Evolutionary conservation across 2,329 filamentous ascomycete genomes (phyloP), one percentile per base, ranked within the genome.

Genomic region (Incumbomyces lentus): DNA sequence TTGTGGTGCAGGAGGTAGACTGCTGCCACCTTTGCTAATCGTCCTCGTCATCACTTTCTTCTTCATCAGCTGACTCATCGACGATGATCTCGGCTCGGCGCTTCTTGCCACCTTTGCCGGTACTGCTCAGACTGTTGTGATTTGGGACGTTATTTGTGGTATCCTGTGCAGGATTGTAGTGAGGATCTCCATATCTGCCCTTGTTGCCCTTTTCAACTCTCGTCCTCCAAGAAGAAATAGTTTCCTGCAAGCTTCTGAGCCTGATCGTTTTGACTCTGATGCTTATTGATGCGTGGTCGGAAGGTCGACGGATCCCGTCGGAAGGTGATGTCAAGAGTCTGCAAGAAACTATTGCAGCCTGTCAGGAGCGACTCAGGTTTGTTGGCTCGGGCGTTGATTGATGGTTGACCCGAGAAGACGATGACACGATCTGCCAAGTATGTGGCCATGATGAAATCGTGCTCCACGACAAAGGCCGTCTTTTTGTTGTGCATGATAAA

Each of bases 401-500:
- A 92, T 40, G 93, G 92, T 70, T 93, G 64, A 58, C 93, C 92
- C 62, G 96, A 92, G 62, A 98, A 98, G 62, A 98, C 92, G 62
- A 98, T 98, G 66, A 98, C 92, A 57, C 92, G 86, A 63, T 98
- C 93, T 38, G 92, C 80, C 39, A 84, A 74, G 62, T 84, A 84
- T 36, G 80, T 84, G 34, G 80, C 79, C 89, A 96, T 95, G 73
- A 96, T 95, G 74, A 98, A 96, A 77, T 98, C 92, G 84, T 98
- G 92, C 81, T 98, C 92, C 65, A 98, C 90, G 58, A 98, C 81
- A 67, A 98, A 98, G 42, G 92, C 92, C 0, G 92, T 98, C 80
- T 96, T 96, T 81, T 96, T 96, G 60, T 88, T 82, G 74, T 98
- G 90, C 92, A 98, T 98, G 69, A 98, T 98, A 77, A 94, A 98